Evolutionary conservation across 1,284 basidiomycete genomes (phyloP), one percentile per base, ranked within the genome.

Genomic region (Xerocomus amazonicus): DNA sequence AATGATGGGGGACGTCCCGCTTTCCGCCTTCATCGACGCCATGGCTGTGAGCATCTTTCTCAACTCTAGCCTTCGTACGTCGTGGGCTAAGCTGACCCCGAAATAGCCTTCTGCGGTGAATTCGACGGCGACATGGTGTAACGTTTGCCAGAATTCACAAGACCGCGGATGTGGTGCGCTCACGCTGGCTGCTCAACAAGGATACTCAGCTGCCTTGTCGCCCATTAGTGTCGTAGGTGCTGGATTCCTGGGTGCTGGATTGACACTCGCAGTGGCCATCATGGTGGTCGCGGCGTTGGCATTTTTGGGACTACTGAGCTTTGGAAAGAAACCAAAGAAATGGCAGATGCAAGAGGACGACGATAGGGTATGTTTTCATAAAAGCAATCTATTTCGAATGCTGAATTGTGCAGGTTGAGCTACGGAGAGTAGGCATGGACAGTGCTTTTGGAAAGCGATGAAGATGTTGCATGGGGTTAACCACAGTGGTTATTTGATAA

Each of bases 161-260:
- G 73, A 76, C 51, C 70, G 83, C 47, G 83, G 83, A 14, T 86
- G 84, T 51, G 76, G 62, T 19, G 74, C 73, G 12, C 66, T 84
- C 40, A 58, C 68, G 10, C 59, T 70, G 16, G 72, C 73, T 17
- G 66, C 71, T 8, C 54, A 70, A 7, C 58, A 68, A 50, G 69
- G 57, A 9, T 56, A 41, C 8, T 55, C 60, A 4, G 61, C 58
- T 16, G 63, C 65, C 19, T 67, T 71, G 44, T 70, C 75, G 32
- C 66, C 54, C 34, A 76, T 83, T 56, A 75, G 72, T 54, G 76
- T 73, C 0, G 74, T 83, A 9, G 83, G 79, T 13, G 81, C 83
- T 28, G 83, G 83, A 1, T 81, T 84, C 67, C 65, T 86, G 9
- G 84, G 84, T 26, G 84, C 84, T 1, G 79, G 80, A 6, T 58